phyloP scores from a whole-genome alignment of 2,329 filamentous ascomycete genomes.

The Ceratocystis alfenasii region DNA sequence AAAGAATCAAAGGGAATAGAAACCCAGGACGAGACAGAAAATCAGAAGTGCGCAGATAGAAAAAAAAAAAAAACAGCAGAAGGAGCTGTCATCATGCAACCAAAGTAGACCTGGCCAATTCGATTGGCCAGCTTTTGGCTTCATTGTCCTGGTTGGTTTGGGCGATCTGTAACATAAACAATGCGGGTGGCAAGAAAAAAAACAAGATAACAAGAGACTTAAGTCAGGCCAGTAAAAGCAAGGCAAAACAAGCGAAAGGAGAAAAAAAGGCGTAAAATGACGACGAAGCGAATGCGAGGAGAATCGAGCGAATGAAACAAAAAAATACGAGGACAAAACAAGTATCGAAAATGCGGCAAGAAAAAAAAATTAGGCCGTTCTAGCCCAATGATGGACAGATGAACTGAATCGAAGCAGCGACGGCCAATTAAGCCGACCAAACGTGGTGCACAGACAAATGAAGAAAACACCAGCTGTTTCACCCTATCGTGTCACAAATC shows the following conservation, averaged over 20 bases:
- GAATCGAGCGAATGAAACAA: neutral
- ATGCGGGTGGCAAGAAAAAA: neutral
- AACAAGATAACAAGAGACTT: neutral
- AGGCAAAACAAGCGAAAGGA: neutral
- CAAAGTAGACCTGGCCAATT: neutral
- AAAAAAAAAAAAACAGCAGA: neutral
- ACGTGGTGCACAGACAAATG: neutral
- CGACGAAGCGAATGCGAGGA: neutral
- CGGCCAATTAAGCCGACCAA: neutral
- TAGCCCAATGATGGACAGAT: neutral
- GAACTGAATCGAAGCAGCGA: neutral
- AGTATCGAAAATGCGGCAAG: neutral
- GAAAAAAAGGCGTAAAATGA: neutral
- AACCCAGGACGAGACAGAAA: neutral
- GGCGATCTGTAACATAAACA: neutral
- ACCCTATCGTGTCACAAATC: neutral
- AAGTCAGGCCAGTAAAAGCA: neutral
- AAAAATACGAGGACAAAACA: neutral
- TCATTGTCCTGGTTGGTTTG: constrained; percentile 6
- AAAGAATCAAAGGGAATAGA: neutral
- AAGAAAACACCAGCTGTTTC: neutral
- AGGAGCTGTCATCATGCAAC: neutral
- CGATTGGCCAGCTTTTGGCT: neutral
- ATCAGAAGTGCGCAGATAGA: neutral
- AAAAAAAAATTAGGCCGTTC: neutral